Base-by-base conservation (phyloP, 2,329 filamentous ascomycete genomes). In the Dissoconium aciculare region DNA sequence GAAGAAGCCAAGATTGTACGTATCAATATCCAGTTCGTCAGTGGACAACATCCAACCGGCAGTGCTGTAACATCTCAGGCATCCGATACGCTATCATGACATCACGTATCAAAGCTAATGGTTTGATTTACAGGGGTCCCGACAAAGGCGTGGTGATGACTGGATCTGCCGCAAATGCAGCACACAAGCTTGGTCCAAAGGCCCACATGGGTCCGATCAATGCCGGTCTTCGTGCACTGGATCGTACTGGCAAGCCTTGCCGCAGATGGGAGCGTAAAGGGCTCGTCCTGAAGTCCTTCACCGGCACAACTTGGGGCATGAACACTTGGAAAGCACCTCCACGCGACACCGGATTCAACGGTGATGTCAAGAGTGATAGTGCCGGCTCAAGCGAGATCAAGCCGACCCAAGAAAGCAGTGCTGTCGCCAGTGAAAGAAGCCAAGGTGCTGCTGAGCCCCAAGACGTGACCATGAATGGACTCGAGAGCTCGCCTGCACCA, bases 201-300 rank as follows among this genome's bases (percentile, higher is more conserved):
- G 87, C 87, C 30, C 95, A 94, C 55, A 81, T 87, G 49, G 89
- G 89, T 41, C 87, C 87, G 36, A 98, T 98, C 66, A 98, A 98
- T 53, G 89, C 89, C 32, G 82, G 83, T 31, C 75, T 98, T 29
- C 82, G 89, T 33, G 87, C 89, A 9, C 78, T 98, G 41, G 89
- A 98, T 57, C 77, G 87, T 38, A 79, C 79, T 5, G 87, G 87
- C 43, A 80, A 87, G 50, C 85, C 89, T 6, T 94, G 85, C 57
- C 80, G 87, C 42, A 85, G 76, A 54, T 98, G 89, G 89, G 67
- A 74, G 52, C 81, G 76, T 55, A 83, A 83, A 40, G 70, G 74
- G 33, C 82, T 95, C 53, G 68, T 66, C 28, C 64, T 95, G 45
- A 93, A 92, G 66, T 92, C 78, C 56, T 95, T 95, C 54, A 94